phyloP scores from a whole-genome alignment of 2,329 filamentous ascomycete species.

The Corniculantispora saksenae region DNA sequence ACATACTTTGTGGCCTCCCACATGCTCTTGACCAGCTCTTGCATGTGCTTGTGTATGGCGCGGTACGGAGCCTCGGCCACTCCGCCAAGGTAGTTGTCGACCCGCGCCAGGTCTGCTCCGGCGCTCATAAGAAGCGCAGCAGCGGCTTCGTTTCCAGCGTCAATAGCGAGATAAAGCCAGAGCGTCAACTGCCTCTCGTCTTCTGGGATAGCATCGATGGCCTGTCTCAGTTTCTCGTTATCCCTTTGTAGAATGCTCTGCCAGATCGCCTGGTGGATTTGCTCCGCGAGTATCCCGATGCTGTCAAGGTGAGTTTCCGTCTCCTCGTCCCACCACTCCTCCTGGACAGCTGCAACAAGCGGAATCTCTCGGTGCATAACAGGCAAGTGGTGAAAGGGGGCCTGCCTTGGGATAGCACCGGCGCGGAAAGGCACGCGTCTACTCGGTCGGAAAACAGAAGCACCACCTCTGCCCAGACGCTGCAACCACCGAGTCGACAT shows the following conservation, averaged over 20 bases:
- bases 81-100: neutral
- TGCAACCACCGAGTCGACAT: neutral
- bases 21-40: neutral
- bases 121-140: slow-evolving; percentile 1
- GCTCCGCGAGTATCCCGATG: neutral
- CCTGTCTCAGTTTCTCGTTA: neutral
- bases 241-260: neutral
- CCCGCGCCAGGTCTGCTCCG: neutral
- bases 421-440: neutral
- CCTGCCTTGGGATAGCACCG: neutral
- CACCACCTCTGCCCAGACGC: neutral
- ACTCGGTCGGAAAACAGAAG: neutral
- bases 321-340: neutral
- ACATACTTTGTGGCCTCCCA: neutral
- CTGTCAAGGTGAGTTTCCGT: neutral
- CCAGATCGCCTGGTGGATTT: neutral
- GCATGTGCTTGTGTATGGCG: neutral
- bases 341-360: neutral
- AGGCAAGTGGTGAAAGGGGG: neutral
- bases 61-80: neutral
- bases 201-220: neutral
- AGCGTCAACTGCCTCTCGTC: neutral
- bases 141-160: neutral
- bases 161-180: neutral
- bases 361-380: neutral